Percentiles rank a stretch among this genome's conserved stretches.
phyloP scores from a whole-genome alignment of 129 eudicot species.

The Tagetes patula region DNA sequence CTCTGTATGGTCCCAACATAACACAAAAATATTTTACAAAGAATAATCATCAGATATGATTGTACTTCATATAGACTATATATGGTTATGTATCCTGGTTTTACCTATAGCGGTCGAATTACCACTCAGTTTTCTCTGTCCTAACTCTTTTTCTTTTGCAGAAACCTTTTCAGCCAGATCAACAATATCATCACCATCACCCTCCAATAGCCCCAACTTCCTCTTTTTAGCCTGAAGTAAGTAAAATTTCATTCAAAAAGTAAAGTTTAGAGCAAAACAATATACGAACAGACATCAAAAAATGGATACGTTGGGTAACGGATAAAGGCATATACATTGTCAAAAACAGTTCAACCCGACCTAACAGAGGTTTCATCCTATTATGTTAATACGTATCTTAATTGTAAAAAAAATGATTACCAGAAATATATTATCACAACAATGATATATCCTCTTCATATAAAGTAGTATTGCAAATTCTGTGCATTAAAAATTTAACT shows the following conservation, averaged over 20 bases:
- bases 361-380: background rate
- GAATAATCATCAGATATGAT: background rate
- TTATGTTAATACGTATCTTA: background rate
- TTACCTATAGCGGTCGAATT: constrained; percentile 27
- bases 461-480: background rate
- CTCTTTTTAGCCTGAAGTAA: constrained; percentile 71
- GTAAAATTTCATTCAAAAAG: constrained; percentile 1
- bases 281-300: background rate
- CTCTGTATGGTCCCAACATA: constrained; percentile 54
- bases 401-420: background rate
- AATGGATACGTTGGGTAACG: background rate
- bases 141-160: constrained; percentile 43
- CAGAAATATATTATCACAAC: background rate
- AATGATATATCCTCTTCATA: background rate
- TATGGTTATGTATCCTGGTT: constrained; percentile 43
- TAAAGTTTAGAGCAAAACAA: constrained; percentile 4
- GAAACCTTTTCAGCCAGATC: constrained; percentile 42
- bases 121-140: constrained; percentile 31
- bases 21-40: background rate
- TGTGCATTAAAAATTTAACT: background rate
- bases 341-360: background rate
- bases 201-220: constrained; percentile 80
- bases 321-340: background rate
- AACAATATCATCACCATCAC: constrained; percentile 45
- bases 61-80: background rate